Percentiles rank a stretch among this genome's conserved stretches.
phyloP scores from a whole-genome alignment of 345 rosid species.

The Psidium friedrichsthalianum region DNA sequence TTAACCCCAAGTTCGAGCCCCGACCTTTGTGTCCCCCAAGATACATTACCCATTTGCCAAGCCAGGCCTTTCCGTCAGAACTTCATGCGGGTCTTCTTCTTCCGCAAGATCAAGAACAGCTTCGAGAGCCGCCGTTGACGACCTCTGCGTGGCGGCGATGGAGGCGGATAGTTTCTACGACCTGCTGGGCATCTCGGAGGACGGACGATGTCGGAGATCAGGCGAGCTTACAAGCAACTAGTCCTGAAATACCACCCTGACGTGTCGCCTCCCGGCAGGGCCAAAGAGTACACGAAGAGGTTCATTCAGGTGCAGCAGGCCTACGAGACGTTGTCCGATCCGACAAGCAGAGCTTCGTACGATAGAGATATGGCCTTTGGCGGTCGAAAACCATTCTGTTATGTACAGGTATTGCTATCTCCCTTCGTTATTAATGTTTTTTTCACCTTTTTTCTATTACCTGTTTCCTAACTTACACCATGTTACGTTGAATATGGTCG shows the following conservation, averaged over 20 bases:
- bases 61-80: not conserved
- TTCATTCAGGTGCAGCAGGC: slow-evolving; percentile 17
- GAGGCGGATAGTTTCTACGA: slow-evolving; percentile 6
- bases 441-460: not conserved
- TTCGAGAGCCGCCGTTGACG: not conserved
- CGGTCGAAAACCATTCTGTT: not conserved
- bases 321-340: slow-evolving; percentile 13
- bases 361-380: slow-evolving; percentile 3
- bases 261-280: slow-evolving; percentile 6
- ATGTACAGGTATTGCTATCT: not conserved
- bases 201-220: slow-evolving; percentile 6
- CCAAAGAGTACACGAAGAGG: slow-evolving; percentile 5
- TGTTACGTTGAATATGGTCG: too few relatives aligned
- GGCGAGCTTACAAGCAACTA: slow-evolving; percentile 15
- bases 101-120: not conserved
- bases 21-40: not conserved
- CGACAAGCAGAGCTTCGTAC: slow-evolving; percentile 6
- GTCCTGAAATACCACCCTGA: slow-evolving; percentile 15
- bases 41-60: not conserved
- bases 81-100: not conserved
- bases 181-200: slow-evolving; percentile 12
- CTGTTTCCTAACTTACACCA: not conserved
- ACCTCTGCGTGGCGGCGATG: not conserved
- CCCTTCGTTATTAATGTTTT: not conserved
- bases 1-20: not conserved